Evolutionary conservation across 192 early-diverging fungal species (phyloP).

Genomic region (Helicostylum pulchrum): DNA sequence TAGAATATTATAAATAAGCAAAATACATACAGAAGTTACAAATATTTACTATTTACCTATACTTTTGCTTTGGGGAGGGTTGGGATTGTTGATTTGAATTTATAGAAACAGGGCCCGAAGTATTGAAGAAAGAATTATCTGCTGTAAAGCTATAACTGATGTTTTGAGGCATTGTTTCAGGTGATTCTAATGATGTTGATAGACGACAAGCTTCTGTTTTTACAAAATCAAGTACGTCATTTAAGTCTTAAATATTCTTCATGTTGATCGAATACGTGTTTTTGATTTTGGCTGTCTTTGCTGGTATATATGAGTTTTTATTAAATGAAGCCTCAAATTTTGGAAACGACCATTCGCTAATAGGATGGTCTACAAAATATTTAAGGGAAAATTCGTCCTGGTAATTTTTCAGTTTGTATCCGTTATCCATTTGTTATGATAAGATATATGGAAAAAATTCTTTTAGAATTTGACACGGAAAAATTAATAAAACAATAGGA

Average conservation of each 20-base stretch:
- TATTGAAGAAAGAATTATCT: background rate
- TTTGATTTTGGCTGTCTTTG: background rate
- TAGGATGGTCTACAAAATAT: constrained; percentile 8
- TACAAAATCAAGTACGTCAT: background rate
- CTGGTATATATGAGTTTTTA: background rate
- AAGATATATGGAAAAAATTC: too few species aligned
- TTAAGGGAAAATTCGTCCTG: too few species aligned
- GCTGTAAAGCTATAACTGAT: constrained; percentile 1
- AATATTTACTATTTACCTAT: too few species aligned
- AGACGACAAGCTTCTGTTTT: constrained; percentile 7
- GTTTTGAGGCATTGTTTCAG: background rate
- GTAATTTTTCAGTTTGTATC: too few species aligned
- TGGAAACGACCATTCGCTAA: constrained; percentile 6
- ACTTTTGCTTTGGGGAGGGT: background rate
- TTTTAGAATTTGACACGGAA: too few species aligned
- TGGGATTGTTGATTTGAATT: background rate
- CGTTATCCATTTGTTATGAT: too few species aligned
- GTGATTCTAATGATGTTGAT: background rate
- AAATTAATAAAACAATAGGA: too few species aligned
- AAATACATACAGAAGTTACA: too few species aligned
- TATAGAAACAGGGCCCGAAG: too few species aligned
- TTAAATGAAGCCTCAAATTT: background rate
- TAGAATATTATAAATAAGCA: too few species aligned
- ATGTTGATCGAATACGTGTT: background rate
- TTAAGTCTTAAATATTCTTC: background rate